phyloP scores from a whole-genome alignment of 2,329 filamentous ascomycete species.

The Stromatinia cepivora region DNA sequence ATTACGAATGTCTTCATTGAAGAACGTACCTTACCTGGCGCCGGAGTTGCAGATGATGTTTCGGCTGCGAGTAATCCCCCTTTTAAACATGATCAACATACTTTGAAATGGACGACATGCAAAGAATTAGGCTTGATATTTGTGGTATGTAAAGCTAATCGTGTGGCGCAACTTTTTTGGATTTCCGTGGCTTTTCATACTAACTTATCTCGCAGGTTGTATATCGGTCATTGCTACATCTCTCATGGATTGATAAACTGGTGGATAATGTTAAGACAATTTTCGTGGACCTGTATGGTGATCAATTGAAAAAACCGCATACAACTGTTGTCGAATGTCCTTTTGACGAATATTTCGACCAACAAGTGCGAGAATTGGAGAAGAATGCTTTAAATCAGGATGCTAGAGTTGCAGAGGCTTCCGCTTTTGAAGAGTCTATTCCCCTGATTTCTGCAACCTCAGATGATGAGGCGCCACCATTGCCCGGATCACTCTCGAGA shows the following conservation, averaged over 20 bases:
- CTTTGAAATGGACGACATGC: conserved; percentile 86
- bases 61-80: conserved; percentile 66
- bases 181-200: not conserved
- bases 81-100: conserved; percentile 91
- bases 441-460: conserved; percentile 30
- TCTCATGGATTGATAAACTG: conserved; percentile 96
- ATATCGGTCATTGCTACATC: conserved; percentile 90
- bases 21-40: conserved; percentile 68
- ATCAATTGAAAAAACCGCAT: conserved; percentile 79
- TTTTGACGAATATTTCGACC: conserved; percentile 93
- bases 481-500: conserved; percentile 41
- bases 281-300: conserved; percentile 86
- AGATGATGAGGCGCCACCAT: conserved; percentile 52
- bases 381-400: conserved; percentile 48
- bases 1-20: conserved; percentile 98
- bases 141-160: conserved; percentile 58
- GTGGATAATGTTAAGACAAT: conserved; percentile 93
- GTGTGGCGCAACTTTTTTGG: conserved; percentile 7
- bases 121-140: conserved; percentile 96
- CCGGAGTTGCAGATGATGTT: conserved; percentile 59
- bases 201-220: conserved; percentile 65
- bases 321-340: conserved; percentile 77
- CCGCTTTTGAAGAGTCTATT: conserved; percentile 33
- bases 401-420: conserved; percentile 33
- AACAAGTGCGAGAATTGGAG: conserved; percentile 82